Evolutionary conservation across 768 basidiomycete species (phyloP), one percentile per base, ranked within the genome.

Genomic region (Russula olivacea): DNA sequence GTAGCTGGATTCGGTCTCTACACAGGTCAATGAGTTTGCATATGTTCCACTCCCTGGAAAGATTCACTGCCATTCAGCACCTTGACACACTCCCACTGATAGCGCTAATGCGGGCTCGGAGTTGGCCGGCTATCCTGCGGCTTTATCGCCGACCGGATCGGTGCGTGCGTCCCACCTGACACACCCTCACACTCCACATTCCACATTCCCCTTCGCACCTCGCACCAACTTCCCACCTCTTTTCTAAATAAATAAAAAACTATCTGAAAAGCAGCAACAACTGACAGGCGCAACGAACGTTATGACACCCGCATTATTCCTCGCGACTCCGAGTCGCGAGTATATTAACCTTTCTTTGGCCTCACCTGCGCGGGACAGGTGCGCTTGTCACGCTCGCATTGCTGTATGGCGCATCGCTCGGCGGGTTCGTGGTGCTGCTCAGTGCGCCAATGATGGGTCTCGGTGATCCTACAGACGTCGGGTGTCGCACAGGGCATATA

Each of bases 1-100:
- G 69, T 82, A 23, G 74, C 72, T 17, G 89, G 86, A 72, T 78
- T 91, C 14, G 89, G 89, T 4, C 71, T 91, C 14, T 91, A 89
- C 69, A 88, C 61, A 48, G 45, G 57, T 57, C n/a, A 48, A 43
- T 43, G 8, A 43, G 58, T 50, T 53, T 52, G 30, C 30, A 30
- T 30, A 6, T 4, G 5, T 5, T 30, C 30, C 28, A 32, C 38
- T 12, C 7, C 21, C 41, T 21, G 6, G 17, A 30, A 25, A 11
- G 17, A 21, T 7, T 28, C n/a, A n/a, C n/a, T n/a, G n/a, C n/a
- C n/a, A n/a, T n/a, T 28, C 34, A 3, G 3, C 2, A 63, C 14
- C 63, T 63, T 69, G 61, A 2, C 2, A 10, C 14, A 55, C 25
- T 19, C 55, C 28, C 28, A 11, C 38, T 0, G 7, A 45, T 62